Evolutionary conservation across 2,329 filamentous ascomycete species (phyloP).

Genomic region (Colletotrichum acutatum): DNA sequence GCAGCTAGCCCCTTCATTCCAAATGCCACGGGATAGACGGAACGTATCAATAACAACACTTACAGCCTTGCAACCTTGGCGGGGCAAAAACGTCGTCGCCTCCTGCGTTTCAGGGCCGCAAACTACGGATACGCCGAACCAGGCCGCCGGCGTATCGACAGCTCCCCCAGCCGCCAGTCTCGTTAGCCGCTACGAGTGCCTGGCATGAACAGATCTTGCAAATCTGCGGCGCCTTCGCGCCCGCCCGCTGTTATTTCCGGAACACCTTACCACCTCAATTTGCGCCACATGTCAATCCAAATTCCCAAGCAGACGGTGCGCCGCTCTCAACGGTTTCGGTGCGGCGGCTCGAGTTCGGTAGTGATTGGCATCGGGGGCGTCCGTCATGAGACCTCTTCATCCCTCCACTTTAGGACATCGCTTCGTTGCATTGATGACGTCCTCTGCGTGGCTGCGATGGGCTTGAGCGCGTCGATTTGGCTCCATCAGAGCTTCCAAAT

Average conservation of each 20-base stretch:
- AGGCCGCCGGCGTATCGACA: slow-evolving; percentile 2
- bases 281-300: slow-evolving; percentile 12
- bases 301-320: slow-evolving; percentile 6
- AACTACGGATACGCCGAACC: slow-evolving; percentile 1
- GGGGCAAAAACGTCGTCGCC: slow-evolving; percentile 15
- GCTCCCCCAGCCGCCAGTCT: background rate
- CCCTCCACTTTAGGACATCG: background rate
- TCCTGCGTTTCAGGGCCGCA: slow-evolving; percentile 18
- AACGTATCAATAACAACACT: background rate
- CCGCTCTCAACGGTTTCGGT: slow-evolving; percentile 18
- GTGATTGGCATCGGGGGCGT: slow-evolving; percentile 2
- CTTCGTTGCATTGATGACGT: slow-evolving; percentile 9
- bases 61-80: slow-evolving; percentile 1
- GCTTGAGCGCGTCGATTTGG: background rate
- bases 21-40: background rate
- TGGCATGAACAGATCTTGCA: background rate
- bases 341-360: background rate
- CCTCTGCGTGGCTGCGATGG: slow-evolving; percentile 1
- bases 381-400: background rate
- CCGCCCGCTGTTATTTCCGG: slow-evolving; percentile 22
- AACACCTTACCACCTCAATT: background rate
- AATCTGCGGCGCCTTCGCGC: slow-evolving; percentile 1
- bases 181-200: slow-evolving; percentile 2
- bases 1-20: background rate
- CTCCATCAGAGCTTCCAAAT: slow-evolving; percentile 9